These are phyloP conservation scores for Dactylella cylindrospora DNA, from an alignment of 2,329 filamentous ascomycete genomes.

Conservation along the genomic window DNA sequence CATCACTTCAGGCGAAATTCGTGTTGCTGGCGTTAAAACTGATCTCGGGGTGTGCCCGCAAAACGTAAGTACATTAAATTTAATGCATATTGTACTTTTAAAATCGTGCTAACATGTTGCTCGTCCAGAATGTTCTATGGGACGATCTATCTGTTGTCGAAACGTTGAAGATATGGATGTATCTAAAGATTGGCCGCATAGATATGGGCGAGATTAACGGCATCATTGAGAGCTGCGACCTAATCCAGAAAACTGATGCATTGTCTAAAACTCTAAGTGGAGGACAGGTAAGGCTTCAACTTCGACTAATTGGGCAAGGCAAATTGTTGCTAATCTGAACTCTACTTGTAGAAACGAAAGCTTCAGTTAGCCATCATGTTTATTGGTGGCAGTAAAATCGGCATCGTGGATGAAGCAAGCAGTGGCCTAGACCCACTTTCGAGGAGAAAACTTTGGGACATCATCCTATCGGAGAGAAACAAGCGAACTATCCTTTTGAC, in stretches of 20 bases:
- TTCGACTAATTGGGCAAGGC: no score
- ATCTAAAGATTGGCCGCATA: conserved; percentile 66
- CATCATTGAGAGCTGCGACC: conserved; percentile 71
- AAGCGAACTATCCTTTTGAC: conserved; percentile 80
- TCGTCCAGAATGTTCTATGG: conserved; percentile 82
- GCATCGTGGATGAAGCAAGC: conserved; percentile 88
- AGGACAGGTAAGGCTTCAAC: conserved; percentile 64
- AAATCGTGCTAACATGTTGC: neutral
- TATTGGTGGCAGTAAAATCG: conserved; percentile 82
- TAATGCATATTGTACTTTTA: neutral
- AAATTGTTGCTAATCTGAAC: conserved; percentile 1
- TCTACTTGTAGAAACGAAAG: conserved; percentile 69
- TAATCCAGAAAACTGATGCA: conserved; percentile 71
- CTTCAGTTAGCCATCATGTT: conserved; percentile 94
- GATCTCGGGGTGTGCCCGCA: conserved; percentile 80
- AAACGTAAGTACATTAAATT: conserved; percentile 45
- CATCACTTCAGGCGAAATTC: conserved; percentile 73
- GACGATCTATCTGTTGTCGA: conserved; percentile 82
- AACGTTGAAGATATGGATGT: conserved; percentile 81
- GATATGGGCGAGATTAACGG: conserved; percentile 64
- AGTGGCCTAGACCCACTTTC: conserved; percentile 85
- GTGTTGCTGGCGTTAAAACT: conserved; percentile 49
- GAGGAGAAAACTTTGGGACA: conserved; percentile 90
- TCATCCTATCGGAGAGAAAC: conserved; percentile 80
- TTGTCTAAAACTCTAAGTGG: conserved; percentile 77